phyloP scores from a whole-genome alignment of 306 rosid genomes.

The Citrullus mucosospermus region DNA sequence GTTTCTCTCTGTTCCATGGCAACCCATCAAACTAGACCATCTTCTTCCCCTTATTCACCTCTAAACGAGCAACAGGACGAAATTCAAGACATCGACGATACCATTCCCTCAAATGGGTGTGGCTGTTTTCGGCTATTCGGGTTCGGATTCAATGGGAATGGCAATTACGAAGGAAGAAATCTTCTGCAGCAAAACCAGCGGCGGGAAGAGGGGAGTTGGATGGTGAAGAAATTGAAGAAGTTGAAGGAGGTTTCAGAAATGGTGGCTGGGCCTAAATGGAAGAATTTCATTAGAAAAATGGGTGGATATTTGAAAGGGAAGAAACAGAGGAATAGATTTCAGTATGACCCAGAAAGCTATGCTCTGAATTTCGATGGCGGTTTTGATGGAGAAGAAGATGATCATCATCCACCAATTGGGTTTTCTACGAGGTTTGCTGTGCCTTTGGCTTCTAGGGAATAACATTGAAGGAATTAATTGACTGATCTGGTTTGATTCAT shows the following conservation, averaged over 20 bases:
- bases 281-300: conserved; percentile 53
- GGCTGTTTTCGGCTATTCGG: conserved; percentile 31
- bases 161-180: conserved; percentile 6
- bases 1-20: conserved; percentile 19
- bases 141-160: conserved; percentile 14
- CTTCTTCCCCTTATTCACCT: conserved; percentile 7
- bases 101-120: conserved; percentile 15
- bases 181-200: conserved; percentile 10
- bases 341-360: conserved; percentile 58
- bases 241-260: conserved; percentile 42
- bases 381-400: conserved; percentile 36
- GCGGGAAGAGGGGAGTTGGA: conserved; percentile 23
- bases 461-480: not conserved
- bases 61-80: conserved; percentile 18
- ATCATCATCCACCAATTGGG: conserved; percentile 21
- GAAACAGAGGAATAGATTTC: conserved; percentile 21
- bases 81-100: conserved; percentile 18
- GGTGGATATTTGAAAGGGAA: conserved; percentile 20
- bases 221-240: conserved; percentile 28
- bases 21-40: conserved; percentile 15
- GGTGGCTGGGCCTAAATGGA: conserved; percentile 69
- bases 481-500: not conserved
- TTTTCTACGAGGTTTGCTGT: conserved; percentile 43
- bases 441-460: conserved; percentile 14
- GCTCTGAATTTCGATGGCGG: conserved; percentile 55